Conservation (phyloP, 352 stramenopile species). For the Phytopythium boreale region DNA sequence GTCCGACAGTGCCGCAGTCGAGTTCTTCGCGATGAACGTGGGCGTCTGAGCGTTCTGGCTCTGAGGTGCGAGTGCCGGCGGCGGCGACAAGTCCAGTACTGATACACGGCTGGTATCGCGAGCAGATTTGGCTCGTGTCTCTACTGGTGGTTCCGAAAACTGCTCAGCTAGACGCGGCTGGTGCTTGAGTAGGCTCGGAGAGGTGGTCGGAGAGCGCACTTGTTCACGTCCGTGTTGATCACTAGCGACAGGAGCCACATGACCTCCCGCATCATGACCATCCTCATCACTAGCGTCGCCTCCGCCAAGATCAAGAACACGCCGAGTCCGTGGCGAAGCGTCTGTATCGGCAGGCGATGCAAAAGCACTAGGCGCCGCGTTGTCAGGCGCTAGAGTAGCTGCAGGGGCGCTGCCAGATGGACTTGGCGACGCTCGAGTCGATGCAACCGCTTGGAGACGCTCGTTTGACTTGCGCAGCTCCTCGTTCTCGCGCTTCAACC, state of each 20-base stretch:
- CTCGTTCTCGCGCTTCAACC: constrained; percentile 66
- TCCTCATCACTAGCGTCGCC: background rate
- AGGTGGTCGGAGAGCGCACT: background rate
- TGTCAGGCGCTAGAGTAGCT: background rate
- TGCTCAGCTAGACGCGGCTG: background rate
- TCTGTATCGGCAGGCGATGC: background rate
- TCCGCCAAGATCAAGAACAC: background rate
- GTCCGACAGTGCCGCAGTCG: background rate
- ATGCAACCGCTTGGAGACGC: constrained; percentile 40
- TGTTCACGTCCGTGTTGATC: background rate
- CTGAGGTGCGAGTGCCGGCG: no score
- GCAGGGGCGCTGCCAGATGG: background rate
- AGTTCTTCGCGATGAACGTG: background rate
- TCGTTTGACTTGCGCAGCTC: constrained; percentile 62
- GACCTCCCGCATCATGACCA: no score
- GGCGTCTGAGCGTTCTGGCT: background rate
- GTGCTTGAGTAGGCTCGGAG: background rate
- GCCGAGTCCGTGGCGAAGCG: background rate
- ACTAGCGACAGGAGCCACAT: background rate
- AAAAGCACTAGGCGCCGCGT: background rate
- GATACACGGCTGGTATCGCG: background rate
- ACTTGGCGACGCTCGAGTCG: background rate
- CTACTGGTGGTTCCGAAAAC: background rate
- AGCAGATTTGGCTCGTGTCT: background rate
- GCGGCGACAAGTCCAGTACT: background rate